A percentile compares a stretch with the other conserved stretches of the same genome.
phyloP scores from a whole-genome alignment of 2,329 filamentous ascomycete species.

The Allantophomopsis lycopodina region DNA sequence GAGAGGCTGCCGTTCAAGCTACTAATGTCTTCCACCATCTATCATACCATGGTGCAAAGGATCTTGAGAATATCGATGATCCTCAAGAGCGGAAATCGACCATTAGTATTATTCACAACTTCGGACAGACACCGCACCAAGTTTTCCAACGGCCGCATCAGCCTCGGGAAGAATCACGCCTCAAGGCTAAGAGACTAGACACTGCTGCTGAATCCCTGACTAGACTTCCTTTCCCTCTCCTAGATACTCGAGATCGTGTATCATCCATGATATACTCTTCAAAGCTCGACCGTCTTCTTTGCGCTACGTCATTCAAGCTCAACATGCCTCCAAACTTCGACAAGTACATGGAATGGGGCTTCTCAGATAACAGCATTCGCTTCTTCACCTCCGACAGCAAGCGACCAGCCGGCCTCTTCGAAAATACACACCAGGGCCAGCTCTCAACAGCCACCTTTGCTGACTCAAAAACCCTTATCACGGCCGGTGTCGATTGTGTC shows the following conservation, averaged over 20 bases:
- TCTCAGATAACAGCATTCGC: conserved; percentile 80
- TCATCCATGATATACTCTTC: conserved; percentile 64
- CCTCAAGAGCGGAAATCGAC: conserved; percentile 76
- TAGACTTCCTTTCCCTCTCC: conserved; percentile 63
- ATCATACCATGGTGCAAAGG: conserved; percentile 86
- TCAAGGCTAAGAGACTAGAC: conserved; percentile 60
- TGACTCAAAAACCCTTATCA: conserved; percentile 82
- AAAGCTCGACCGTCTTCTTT: conserved; percentile 72
- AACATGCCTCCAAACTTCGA: conserved; percentile 81
- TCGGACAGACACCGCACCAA: conserved; percentile 93
- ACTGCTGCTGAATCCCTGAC: conserved; percentile 63
- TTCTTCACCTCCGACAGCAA: conserved; percentile 80
- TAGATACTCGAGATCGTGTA: conserved; percentile 62
- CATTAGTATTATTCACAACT: conserved; percentile 96
- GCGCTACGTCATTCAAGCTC: conserved; percentile 69
- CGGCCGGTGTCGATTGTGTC: conserved; percentile 83
- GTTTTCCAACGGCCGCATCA: conserved; percentile 77
- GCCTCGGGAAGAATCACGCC: conserved; percentile 52
- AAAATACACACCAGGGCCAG: conserved; percentile 87
- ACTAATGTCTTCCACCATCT: conserved; percentile 94
- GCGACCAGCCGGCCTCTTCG: conserved; percentile 75
- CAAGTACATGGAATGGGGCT: conserved; percentile 92
- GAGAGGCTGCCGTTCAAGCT: conserved; percentile 80
- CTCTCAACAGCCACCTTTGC: conserved; percentile 74
- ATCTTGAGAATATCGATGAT: conserved; percentile 83